Conservation (phyloP, 352 stramenopile species). For the Phytophthora tentaculata region DNA sequence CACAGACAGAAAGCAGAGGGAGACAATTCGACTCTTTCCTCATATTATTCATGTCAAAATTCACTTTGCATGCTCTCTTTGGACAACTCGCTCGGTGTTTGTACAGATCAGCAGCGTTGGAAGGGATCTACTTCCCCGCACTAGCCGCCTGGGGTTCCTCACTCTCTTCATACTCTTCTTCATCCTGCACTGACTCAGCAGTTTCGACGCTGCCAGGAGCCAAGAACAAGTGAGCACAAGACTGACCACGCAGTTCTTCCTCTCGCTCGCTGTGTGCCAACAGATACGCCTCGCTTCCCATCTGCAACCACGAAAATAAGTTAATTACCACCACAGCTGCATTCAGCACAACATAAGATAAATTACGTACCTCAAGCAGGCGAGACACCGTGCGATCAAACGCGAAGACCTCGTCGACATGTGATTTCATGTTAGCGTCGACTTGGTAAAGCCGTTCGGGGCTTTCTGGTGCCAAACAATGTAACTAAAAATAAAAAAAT, state of each 20-base stretch:
- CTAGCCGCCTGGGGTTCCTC: conserved; percentile 31
- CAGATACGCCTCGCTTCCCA: conserved; percentile 80
- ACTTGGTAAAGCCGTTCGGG: conserved; percentile 72
- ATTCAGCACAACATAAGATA: background rate
- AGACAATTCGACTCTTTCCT: background rate
- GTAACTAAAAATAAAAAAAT: conserved; percentile 49
- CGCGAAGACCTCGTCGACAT: conserved; percentile 85
- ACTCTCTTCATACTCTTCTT: conserved; percentile 29
- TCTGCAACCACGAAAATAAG: conserved; percentile 31
- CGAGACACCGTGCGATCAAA: conserved; percentile 90
- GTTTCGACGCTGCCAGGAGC: conserved; percentile 20
- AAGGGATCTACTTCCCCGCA: conserved; percentile 26
- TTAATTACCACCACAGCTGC: too few relatives aligned
- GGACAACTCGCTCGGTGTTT: conserved; percentile 12
- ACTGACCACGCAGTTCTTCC: conserved; percentile 19
- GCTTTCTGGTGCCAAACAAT: conserved; percentile 71
- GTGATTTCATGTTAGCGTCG: conserved; percentile 55
- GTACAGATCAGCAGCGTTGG: conserved; percentile 4
- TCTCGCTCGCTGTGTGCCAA: conserved; percentile 53
- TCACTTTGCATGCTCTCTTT: conserved; percentile 1
- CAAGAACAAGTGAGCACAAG: conserved; percentile 35
- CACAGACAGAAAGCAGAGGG: too few relatives aligned
- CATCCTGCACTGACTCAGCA: conserved; percentile 15
- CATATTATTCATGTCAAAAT: conserved; percentile 19
- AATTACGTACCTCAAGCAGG: conserved; percentile 67